These are phyloP conservation scores for Pseudovirgaria hyperparasitica DNA, from an alignment of 2,329 filamentous ascomycete species.

Conservation along the genomic window DNA sequence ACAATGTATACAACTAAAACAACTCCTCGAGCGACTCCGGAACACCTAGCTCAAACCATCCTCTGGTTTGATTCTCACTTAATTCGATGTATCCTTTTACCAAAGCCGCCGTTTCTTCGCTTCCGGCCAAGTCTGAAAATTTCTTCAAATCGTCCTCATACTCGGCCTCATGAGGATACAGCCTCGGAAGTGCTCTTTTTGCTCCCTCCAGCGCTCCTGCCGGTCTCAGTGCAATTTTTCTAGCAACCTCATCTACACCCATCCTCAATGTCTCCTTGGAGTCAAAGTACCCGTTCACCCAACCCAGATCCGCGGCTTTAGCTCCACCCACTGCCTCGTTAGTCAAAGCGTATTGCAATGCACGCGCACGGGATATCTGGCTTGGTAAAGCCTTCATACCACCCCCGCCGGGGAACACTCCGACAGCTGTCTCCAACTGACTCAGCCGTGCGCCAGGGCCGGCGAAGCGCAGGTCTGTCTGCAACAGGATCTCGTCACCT, in stretches of 20 bases:
- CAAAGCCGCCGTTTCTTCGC: no score
- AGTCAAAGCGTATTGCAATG: conserved; percentile 5
- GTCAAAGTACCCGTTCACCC: conserved; percentile 2
- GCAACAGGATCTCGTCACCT: conserved; percentile 7
- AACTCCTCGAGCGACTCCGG: no score
- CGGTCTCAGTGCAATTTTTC: background rate
- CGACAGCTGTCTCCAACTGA: conserved; percentile 6
- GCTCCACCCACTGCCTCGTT: conserved; percentile 3
- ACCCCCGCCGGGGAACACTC: conserved; percentile 6
- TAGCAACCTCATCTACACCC: conserved; percentile 1
- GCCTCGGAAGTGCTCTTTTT: no score
- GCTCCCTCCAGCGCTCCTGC: conserved; percentile 1
- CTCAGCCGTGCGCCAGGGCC: conserved; percentile 7
- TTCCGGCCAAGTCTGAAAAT: no score
- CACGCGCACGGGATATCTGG: conserved; percentile 4
- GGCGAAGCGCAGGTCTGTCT: conserved; percentile 11
- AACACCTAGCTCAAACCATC: no score
- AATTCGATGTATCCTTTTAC: no score
- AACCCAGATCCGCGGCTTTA: conserved; percentile 3
- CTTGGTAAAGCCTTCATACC: conserved; percentile 2
- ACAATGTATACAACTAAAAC: no score
- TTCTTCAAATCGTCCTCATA: no score
- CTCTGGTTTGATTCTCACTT: no score
- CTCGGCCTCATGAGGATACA: no score
- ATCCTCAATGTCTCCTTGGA: conserved; percentile 1